A percentile compares a stretch with the other conserved stretches of the same genome.
Conservation (phyloP, 768 basidiomycete species). For the Suillus subluteus region DNA sequence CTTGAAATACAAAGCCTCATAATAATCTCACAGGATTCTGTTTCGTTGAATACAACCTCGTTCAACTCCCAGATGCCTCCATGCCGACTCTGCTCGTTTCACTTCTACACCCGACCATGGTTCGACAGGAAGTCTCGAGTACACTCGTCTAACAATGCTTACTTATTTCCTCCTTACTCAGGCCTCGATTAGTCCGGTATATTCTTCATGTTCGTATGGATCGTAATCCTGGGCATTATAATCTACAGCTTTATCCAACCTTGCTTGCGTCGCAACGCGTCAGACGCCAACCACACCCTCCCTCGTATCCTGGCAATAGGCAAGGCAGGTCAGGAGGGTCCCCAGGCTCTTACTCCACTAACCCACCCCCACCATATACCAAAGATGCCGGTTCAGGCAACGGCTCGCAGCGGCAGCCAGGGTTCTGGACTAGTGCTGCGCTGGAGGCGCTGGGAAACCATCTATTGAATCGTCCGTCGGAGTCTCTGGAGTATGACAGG, state of each 20-base stretch:
- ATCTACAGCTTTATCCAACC: slow-evolving; percentile 62
- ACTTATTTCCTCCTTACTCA: slow-evolving; percentile 25
- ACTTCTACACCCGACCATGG: slow-evolving; percentile 17
- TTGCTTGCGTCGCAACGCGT: slow-evolving; percentile 44
- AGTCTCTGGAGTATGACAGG: slow-evolving; percentile 55
- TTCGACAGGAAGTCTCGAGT: slow-evolving; percentile 26
- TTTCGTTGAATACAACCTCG: slow-evolving; percentile 80
- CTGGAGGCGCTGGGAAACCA: slow-evolving; percentile 72
- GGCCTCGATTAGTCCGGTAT: slow-evolving; percentile 51
- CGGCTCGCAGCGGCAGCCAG: slow-evolving; percentile 58
- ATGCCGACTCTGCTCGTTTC: slow-evolving; percentile 24
- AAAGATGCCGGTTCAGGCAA: slow-evolving; percentile 33
- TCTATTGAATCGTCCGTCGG: slow-evolving; percentile 47
- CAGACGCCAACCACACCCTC: slow-evolving; percentile 31
- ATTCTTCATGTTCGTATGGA: slow-evolving; percentile 62
- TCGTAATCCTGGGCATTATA: slow-evolving; percentile 52
- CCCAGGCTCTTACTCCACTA: slow-evolving; percentile 49
- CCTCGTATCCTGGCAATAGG: slow-evolving; percentile 40
- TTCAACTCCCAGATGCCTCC: slow-evolving; percentile 57
- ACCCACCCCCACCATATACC: slow-evolving; percentile 62
- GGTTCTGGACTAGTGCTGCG: slow-evolving; percentile 86
- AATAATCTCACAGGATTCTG: slow-evolving; percentile 67
- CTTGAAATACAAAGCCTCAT: slow-evolving; percentile 1
- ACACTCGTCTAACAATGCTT: not conserved
- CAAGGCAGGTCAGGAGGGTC: slow-evolving; percentile 43